Base-by-base conservation (phyloP, 371 early-diverging fungal genomes). In the Syncephalastrum sp. region DNA sequence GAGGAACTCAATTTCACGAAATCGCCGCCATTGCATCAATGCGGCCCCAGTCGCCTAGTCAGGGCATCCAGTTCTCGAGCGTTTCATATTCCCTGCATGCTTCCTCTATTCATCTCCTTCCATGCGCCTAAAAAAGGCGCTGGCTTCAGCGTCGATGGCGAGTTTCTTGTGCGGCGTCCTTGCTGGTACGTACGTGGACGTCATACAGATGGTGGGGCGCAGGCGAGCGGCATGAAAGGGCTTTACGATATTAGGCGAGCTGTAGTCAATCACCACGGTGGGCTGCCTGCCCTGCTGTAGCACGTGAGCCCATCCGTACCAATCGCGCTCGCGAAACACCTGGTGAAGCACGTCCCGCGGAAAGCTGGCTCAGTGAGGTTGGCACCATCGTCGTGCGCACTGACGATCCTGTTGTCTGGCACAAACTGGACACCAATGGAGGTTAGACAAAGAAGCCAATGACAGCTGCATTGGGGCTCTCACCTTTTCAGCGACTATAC, bases 221-320 rank as follows among this genome's bases (percentile, higher is more conserved):
- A 99, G 79, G 71, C 99, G 99, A 0, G 99, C 99, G 38, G 94
- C 97, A 70, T 99, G 99, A 84, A 99, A 99, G n/a, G 97, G 95
- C 77, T 99, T 99, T 50, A 99, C 99, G 61, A 99, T 99, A 82
- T 99, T 99, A 53, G 99, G 99, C 61, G 93, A 92, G 61, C 90
- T 88, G 74, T 91, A 99, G 62, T 99, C 99, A 53, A 99, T 85
- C 21, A 99, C 72, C 19, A 89, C 87, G 33, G 78, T 91, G 13
- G 61, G 53, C 25, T 50, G 44, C 5, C 47, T 41, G 7, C 45
- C 44, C 0, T 25, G 19, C 10, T 27, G 38, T 45, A 55, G 53
- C 4, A 58, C 53, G 42, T 63, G 54, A 23, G 54, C 56, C 62
- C 64, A 67, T 1, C 79, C 75, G 53, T 79, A 79, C 42, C 43